phyloP scores from a whole-genome alignment of 1,139 yeast genomes.

The Protomyces pachydermus region DNA sequence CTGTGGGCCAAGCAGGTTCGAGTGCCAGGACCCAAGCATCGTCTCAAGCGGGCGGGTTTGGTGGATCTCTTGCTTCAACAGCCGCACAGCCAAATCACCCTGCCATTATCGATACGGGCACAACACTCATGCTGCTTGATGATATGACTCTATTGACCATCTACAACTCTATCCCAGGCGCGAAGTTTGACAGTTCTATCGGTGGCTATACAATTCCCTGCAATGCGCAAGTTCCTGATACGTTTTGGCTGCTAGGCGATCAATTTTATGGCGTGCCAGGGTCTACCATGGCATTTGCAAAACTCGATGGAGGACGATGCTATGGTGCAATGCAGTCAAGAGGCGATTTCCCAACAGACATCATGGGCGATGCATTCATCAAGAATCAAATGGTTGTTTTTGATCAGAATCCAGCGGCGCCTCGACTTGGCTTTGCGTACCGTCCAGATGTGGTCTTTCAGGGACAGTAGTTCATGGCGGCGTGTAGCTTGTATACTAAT shows the following conservation, averaged over 20 bases:
- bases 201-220: conserved; percentile 19
- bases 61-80: not conserved
- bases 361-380: conserved; percentile 63
- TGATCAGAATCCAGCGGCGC: conserved; percentile 40
- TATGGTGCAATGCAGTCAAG: conserved; percentile 24
- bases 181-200: conserved; percentile 6
- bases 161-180: conserved; percentile 22
- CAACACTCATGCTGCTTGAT: conserved; percentile 59
- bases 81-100: conserved; percentile 53
- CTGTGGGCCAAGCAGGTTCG: not conserved
- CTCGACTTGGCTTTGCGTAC: conserved; percentile 17
- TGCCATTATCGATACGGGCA: conserved; percentile 90
- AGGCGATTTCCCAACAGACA: conserved; percentile 40
- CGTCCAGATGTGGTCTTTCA: conserved; percentile 17
- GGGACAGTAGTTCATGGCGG: conserved; percentile 38
- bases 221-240: conserved; percentile 8
- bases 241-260: conserved; percentile 17
- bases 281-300: conserved; percentile 11
- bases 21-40: too few relatives aligned
- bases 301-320: conserved; percentile 5
- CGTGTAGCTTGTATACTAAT: conserved; percentile 36
- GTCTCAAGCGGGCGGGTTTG: not conserved
- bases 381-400: conserved; percentile 63
- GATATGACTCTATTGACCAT: conserved; percentile 13
- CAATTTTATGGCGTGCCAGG: conserved; percentile 22